phyloP scores from a whole-genome alignment of 495 filamentous ascomycete genomes.

The Neurospora sp. region DNA sequence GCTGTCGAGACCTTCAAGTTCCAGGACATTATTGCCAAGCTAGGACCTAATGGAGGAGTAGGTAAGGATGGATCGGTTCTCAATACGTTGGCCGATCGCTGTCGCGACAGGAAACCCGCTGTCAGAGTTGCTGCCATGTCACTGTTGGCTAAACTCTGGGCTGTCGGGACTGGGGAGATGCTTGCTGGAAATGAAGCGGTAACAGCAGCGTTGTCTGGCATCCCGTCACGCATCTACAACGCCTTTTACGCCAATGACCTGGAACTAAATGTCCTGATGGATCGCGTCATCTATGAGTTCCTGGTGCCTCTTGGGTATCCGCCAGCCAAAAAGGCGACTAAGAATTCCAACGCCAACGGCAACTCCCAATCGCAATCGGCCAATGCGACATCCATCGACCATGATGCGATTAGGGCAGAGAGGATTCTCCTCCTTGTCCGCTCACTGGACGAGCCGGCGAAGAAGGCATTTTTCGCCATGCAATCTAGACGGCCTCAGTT shows the following conservation, averaged over 20 bases:
- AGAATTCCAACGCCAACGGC: constrained; percentile 39
- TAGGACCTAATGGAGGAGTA: constrained; percentile 65
- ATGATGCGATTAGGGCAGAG: constrained; percentile 77
- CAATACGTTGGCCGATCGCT: constrained; percentile 71
- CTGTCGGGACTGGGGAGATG: constrained; percentile 78
- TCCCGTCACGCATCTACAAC: constrained; percentile 79
- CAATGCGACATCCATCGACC: constrained; percentile 44
- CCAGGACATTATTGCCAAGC: constrained; percentile 65
- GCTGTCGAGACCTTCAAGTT: constrained; percentile 70
- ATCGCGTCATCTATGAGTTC: constrained; percentile 76
- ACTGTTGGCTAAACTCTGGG: constrained; percentile 79
- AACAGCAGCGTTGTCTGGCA: constrained; percentile 57
- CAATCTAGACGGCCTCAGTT: constrained; percentile 63
- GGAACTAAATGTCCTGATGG: constrained; percentile 74
- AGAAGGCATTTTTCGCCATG: constrained; percentile 81
- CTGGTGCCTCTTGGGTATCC: constrained; percentile 81
- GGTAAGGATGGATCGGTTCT: constrained; percentile 61
- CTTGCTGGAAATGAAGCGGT: constrained; percentile 72
- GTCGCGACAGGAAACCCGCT: constrained; percentile 72
- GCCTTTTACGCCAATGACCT: constrained; percentile 83
- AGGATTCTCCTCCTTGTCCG: constrained; percentile 72
- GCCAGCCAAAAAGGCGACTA: constrained; percentile 50
- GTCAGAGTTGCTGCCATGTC: constrained; percentile 82
- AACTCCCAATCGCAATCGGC: constrained; percentile 46
- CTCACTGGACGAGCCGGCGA: constrained; percentile 67